Percentiles rank a stretch among this genome's conserved stretches.
phyloP scores from a whole-genome alignment of 169 alveolate genomes.

The Cyclospora cayetanensis region DNA sequence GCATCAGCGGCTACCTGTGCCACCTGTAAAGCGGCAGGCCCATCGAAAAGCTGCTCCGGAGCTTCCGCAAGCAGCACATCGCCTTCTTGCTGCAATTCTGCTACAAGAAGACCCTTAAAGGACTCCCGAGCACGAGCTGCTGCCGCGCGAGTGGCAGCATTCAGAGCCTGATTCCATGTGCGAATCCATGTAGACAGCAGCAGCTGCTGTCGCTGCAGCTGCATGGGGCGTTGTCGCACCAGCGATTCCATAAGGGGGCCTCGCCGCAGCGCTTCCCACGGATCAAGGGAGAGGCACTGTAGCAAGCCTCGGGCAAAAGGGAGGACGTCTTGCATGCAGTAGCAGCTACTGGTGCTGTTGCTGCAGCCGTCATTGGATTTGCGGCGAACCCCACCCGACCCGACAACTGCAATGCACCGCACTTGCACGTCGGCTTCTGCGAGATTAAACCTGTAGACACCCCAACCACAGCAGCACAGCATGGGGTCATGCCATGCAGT shows the following conservation, averaged over 20 bases:
- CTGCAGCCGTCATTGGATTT: background rate
- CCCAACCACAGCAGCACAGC: background rate
- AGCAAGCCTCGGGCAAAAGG: conserved; percentile 41
- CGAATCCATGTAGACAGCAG: conserved; percentile 18
- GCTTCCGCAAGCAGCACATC: background rate
- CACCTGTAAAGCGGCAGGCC: background rate
- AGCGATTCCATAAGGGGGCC: background rate
- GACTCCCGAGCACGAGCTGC: background rate
- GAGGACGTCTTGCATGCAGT: background rate
- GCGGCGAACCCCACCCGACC: background rate
- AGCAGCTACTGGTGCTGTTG: conserved; percentile 21
- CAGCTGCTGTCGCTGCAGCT: conserved; percentile 39
- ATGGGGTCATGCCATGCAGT: no score
- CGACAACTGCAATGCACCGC: conserved; percentile 47
- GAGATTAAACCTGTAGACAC: background rate
- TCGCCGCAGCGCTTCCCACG: conserved; percentile 19
- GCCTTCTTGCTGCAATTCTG: background rate
- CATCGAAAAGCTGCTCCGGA: conserved; percentile 15
- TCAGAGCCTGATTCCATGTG: background rate
- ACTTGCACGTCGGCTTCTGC: conserved; percentile 16
- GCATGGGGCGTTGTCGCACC: conserved; percentile 37
- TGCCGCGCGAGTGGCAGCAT: conserved; percentile 23
- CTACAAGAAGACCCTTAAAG: background rate
- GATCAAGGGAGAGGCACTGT: conserved; percentile 20
- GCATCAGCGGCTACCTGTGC: conserved; percentile 42